Base-by-base conservation (phyloP, 129 eudicot species). In the Arctium minus region DNA sequence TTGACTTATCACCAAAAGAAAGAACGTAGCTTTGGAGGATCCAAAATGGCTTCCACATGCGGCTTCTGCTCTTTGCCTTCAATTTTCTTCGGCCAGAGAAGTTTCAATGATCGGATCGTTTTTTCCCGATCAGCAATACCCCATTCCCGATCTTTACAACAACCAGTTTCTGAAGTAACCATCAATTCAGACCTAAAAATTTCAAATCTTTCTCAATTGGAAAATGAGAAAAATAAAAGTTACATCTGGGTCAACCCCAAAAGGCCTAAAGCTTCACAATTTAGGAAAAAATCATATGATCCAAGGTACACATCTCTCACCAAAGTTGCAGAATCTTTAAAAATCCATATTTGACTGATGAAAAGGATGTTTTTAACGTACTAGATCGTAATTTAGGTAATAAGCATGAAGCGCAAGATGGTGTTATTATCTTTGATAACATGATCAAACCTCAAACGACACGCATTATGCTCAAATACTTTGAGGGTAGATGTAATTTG, bases 181-280 rank as follows among this genome's bases (percentile, higher is more conserved):
- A 85, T 73, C 75, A 79, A 65, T 77, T 37, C 88, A 80, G 29
- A 22, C 65, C 40, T 85, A 18, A 68, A 78, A 80, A 33, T 5
- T 76, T 33, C 72, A 8, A 40, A 62, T 39, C 39, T 50, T 70
- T n/a, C 85, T 17, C 85, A 79, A 75, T 32, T 22, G 68, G 76
- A 86, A 69, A 72, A 79, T 74, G 75, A 68, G 8, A 89, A 77
- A 22, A 68, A 71, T 29, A 37, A 6, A 3, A 71, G 48, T 10
- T 68, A 71, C 75, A 74, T 91, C 65, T 96, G 99, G 99, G 92
- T 96, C 88, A 96, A 96, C 82, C 99, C 99, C 81, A 89, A 86
- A 18, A 96, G 90, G 85, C 85, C 97, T 67, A 83, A 85, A 78
- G 92, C 99, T 79, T 80, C 90, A 8, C 73, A 82, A 15, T 89